These are phyloP conservation scores for Syncephalastrum contaminatum DNA, from an alignment of 371 early-diverging fungal genomes.

Conservation along the genomic window DNA sequence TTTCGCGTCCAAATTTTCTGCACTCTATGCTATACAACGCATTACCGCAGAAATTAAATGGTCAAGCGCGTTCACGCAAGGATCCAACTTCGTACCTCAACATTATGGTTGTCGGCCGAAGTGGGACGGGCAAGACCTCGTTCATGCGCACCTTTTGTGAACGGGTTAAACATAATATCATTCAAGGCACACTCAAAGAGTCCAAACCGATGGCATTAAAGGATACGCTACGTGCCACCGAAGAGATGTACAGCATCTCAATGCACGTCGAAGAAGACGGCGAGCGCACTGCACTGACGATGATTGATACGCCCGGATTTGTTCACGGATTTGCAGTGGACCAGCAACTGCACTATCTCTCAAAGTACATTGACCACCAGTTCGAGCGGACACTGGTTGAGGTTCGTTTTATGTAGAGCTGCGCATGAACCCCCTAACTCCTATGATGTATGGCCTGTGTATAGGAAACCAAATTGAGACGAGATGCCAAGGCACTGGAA, in stretches of 20 bases:
- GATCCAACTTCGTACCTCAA: slow-evolving; percentile 53
- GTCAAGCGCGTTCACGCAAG: slow-evolving; percentile 26
- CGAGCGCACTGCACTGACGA: slow-evolving; percentile 71
- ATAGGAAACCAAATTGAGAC: slow-evolving; percentile 69
- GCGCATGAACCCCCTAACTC: no score
- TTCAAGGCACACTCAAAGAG: slow-evolving; percentile 30
- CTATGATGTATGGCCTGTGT: slow-evolving; percentile 15
- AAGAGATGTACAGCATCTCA: slow-evolving; percentile 47
- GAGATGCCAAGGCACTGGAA: slow-evolving; percentile 74
- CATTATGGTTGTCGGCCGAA: slow-evolving; percentile 68
- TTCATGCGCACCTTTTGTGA: slow-evolving; percentile 82
- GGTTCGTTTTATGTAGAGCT: slow-evolving; percentile 31
- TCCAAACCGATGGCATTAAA: slow-evolving; percentile 24
- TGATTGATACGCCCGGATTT: slow-evolving; percentile 84
- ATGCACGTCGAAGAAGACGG: slow-evolving; percentile 77
- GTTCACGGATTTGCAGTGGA: slow-evolving; percentile 42
- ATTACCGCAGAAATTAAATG: slow-evolving; percentile 26
- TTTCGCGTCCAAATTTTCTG: background rate
- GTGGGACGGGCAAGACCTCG: slow-evolving; percentile 76
- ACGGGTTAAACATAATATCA: slow-evolving; percentile 24
- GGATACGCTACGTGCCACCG: slow-evolving; percentile 35
- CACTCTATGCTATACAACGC: slow-evolving; percentile 27
- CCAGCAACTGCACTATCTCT: slow-evolving; percentile 46
- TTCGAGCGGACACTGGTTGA: slow-evolving; percentile 74
- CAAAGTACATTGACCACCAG: slow-evolving; percentile 69